Base-by-base conservation (phyloP, 2,329 filamentous ascomycete genomes). In the Penicillium janthinellum region DNA sequence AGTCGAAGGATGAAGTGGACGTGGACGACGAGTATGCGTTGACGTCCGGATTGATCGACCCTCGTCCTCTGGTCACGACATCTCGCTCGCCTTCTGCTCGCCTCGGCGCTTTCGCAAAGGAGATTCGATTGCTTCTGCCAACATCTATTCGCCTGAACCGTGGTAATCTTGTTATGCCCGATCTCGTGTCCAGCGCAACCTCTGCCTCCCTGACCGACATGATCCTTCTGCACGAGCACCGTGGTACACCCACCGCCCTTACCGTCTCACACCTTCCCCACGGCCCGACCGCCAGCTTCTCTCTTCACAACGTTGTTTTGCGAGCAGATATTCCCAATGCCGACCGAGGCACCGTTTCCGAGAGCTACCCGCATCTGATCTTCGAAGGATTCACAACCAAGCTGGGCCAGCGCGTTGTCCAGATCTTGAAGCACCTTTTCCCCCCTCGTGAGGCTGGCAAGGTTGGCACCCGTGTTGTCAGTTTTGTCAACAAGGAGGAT, bases 391-490 rank as follows among this genome's bases (percentile, higher is more conserved):
- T 99, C 78, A 90, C 84, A 5, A 92, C 90, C 5, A 85, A 85
- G 37, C 81, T 98, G 5, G 95, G 95, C 56, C 84, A 88, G 69
- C 86, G 95, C 17, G 88, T 97, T 15, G 90, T 92, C 54, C 93
- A 96, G 75, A 90, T 98, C 14, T 77, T 99, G 44, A 96, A 98
- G 77, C 94, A 99, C 68, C 80, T 97, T 2, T 99, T 97, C 71
- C 95, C 95, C 5, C 95, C 96, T 0, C 84, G 93, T 56, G 94
- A 97, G 70, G 83, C 87, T 37, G 91, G 88, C 8, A 96, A 96
- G 76, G 82, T 96, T 20, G 94, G 94, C 47, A 96, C 88, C 70
- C 84, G 95, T 64, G 89, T 99, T 0, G 90, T 99, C 10, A 96
- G 91, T 2, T 96, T 96, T 78, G 92, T 94, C 76, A 97, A 96